Evolutionary conservation across 352 stramenopile species (phyloP).

Genomic region (Phytophthora cactorum): DNA sequence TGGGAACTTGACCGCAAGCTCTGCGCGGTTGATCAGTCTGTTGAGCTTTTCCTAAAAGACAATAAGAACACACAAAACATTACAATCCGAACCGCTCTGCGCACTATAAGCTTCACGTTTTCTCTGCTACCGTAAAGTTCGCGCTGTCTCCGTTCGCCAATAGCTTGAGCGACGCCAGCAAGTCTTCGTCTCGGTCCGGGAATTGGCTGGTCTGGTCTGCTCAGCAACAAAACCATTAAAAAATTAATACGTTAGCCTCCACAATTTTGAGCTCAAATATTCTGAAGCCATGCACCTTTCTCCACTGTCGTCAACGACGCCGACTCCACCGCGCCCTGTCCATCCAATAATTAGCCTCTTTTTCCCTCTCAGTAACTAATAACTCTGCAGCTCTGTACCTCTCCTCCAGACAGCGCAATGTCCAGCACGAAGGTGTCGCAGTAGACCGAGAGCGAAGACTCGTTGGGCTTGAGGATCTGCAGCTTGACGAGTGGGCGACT

Average conservation of each 20-base stretch:
- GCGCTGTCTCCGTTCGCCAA: conserved; percentile 76
- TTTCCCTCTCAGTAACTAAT: conserved; percentile 36
- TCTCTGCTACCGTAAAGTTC: conserved; percentile 66
- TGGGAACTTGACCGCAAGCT: conserved; percentile 83
- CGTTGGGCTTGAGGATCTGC: conserved; percentile 88
- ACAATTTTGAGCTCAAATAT: neutral
- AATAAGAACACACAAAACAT: conserved; percentile 4
- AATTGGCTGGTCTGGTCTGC: conserved; percentile 86
- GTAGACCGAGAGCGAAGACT: conserved; percentile 86
- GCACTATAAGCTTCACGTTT: neutral
- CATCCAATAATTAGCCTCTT: conserved; percentile 1
- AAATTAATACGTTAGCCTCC: neutral
- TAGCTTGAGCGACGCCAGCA: conserved; percentile 70
- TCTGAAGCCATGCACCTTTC: conserved; percentile 41
- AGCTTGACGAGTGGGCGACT: conserved; percentile 87
- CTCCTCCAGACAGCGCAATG: conserved; percentile 76
- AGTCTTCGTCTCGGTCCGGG: conserved; percentile 81
- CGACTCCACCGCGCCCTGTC: conserved; percentile 71
- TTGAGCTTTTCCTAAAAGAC: conserved; percentile 79
- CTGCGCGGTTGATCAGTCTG: conserved; percentile 83
- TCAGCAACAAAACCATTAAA: neutral
- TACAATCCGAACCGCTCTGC: neutral
- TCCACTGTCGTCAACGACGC: conserved; percentile 85
- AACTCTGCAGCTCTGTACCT: conserved; percentile 58
- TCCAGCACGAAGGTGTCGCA: conserved; percentile 91